These are phyloP conservation scores for Leccinum angustisporum DNA, from an alignment of 1,284 basidiomycete species.

Conservation along the genomic window DNA sequence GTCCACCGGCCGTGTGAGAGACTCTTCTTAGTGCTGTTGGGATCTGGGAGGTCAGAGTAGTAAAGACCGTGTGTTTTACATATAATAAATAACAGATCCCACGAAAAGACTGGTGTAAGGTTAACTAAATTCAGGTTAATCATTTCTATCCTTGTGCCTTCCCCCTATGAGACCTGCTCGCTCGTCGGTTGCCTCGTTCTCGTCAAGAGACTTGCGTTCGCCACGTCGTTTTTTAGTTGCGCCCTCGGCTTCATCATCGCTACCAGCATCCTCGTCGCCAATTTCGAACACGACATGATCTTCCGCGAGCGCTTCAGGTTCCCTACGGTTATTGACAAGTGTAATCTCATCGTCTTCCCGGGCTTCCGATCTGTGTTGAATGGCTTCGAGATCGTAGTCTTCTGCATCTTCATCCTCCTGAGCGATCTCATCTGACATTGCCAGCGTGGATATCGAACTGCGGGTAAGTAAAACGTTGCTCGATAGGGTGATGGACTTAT, in stretches of 20 bases:
- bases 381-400: slow-evolving; percentile 85
- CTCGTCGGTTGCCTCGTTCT: slow-evolving; percentile 51
- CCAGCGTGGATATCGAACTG: slow-evolving; percentile 53
- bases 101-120: slow-evolving; percentile 7
- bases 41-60: background rate
- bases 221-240: slow-evolving; percentile 49
- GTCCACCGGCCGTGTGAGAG: slow-evolving; percentile 79
- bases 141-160: slow-evolving; percentile 29
- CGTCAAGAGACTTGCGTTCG: slow-evolving; percentile 48
- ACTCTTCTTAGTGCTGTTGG: slow-evolving; percentile 33
- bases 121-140: slow-evolving; percentile 20
- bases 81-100: slow-evolving; percentile 36
- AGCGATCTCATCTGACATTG: slow-evolving; percentile 83
- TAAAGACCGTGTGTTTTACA: slow-evolving; percentile 50
- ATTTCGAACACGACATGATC: slow-evolving; percentile 91
- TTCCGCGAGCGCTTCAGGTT: slow-evolving; percentile 50
- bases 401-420: slow-evolving; percentile 92
- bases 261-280: slow-evolving; percentile 76
- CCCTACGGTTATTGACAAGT: slow-evolving; percentile 56
- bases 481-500: slow-evolving; percentile 46
- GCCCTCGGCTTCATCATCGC: slow-evolving; percentile 61
- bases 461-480: slow-evolving; percentile 27
- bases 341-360: slow-evolving; percentile 64
- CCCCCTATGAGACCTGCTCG: slow-evolving; percentile 60
- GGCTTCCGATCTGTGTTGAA: slow-evolving; percentile 52